Percentiles rank a stretch among this genome's conserved stretches.
phyloP scores from a whole-genome alignment of 495 filamentous ascomycete species.

The Entonaema liquescens region DNA sequence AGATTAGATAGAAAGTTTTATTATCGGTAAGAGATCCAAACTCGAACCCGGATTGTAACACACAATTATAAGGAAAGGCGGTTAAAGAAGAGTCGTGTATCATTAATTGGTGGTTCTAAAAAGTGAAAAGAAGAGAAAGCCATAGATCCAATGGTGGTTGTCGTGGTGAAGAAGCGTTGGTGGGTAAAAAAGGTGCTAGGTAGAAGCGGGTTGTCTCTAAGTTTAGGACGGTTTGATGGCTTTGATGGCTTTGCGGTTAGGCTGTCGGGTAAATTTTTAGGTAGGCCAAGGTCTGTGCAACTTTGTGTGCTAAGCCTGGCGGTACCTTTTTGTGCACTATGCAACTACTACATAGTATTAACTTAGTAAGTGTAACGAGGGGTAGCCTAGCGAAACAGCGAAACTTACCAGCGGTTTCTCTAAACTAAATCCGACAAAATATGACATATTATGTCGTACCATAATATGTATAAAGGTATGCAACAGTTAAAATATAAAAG shows the following conservation, averaged over 20 bases:
- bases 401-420: background rate
- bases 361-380: conserved; percentile 27
- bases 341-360: background rate
- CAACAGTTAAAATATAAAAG: conserved; percentile 3
- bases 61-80: background rate
- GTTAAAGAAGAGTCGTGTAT: conserved; percentile 9
- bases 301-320: conserved; percentile 24
- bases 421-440: background rate
- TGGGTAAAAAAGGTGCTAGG: conserved; percentile 15
- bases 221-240: conserved; percentile 13
- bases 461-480: background rate
- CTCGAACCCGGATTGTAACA: conserved; percentile 7
- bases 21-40: conserved; percentile 18
- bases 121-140: conserved; percentile 18
- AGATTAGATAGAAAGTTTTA: background rate
- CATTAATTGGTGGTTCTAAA: conserved; percentile 35
- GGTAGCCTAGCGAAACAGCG: conserved; percentile 6
- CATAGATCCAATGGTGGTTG: conserved; percentile 28
- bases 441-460: background rate
- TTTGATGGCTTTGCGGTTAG: background rate
- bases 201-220: conserved; percentile 29
- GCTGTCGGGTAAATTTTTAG: conserved; percentile 38
- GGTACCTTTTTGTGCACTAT: background rate
- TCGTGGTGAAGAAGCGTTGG: conserved; percentile 36
- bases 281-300: conserved; percentile 25